Conservation (phyloP, 352 stramenopile species). For the Globisporangium camurandrum region DNA sequence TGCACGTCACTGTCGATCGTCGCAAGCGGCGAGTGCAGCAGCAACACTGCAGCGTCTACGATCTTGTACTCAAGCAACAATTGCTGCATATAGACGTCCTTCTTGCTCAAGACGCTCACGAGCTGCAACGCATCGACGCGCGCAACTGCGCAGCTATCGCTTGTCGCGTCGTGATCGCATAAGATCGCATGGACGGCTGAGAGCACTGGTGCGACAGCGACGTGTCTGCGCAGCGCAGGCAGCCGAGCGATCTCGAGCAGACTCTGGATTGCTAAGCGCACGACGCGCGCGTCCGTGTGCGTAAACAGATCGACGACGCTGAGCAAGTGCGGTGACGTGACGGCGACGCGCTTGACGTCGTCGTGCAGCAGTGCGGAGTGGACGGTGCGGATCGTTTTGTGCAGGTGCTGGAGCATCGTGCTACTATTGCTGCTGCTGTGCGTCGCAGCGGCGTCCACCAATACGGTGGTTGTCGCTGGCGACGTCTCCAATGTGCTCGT, state of each 20-base stretch:
- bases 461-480: background rate
- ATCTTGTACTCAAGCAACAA: slow-evolving; percentile 46
- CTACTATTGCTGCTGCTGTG: background rate
- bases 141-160: slow-evolving; percentile 9
- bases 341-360: slow-evolving; percentile 24
- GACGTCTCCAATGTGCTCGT: background rate
- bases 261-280: slow-evolving; percentile 26
- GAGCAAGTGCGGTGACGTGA: slow-evolving; percentile 34
- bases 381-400: slow-evolving; percentile 20
- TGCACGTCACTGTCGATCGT: slow-evolving; percentile 22
- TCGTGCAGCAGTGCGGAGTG: slow-evolving; percentile 19
- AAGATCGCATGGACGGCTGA: slow-evolving; percentile 29
- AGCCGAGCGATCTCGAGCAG: slow-evolving; percentile 25
- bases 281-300: slow-evolving; percentile 27
- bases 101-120: slow-evolving; percentile 30
- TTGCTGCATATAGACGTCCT: slow-evolving; percentile 36
- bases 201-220: slow-evolving; percentile 38
- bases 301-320: slow-evolving; percentile 35
- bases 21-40: slow-evolving; percentile 41
- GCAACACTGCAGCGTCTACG: slow-evolving; percentile 31
- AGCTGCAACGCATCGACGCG: slow-evolving; percentile 37
- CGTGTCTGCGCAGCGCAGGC: slow-evolving; percentile 15
- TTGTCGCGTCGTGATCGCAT: slow-evolving; percentile 16
- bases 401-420: slow-evolving; percentile 19
- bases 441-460: background rate